Evolutionary conservation across 352 stramenopile species (phyloP).

Genomic region (Globisporangium takayamanum): DNA sequence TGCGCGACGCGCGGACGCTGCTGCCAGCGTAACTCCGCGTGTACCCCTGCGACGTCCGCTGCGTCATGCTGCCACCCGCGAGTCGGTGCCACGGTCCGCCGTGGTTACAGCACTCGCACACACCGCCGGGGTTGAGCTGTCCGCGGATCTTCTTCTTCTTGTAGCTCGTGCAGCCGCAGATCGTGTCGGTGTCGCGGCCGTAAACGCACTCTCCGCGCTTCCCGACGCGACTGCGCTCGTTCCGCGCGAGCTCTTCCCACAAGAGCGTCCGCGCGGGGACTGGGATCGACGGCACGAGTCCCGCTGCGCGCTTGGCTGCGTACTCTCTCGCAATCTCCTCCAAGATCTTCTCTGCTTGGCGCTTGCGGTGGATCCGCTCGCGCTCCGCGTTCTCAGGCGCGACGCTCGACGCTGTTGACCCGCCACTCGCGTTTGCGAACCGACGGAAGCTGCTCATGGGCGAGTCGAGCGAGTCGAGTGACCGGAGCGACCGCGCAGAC

Average conservation of each 20-base stretch:
- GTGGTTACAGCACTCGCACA: constrained; percentile 69
- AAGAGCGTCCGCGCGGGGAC: constrained; percentile 67
- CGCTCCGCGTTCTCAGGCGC: not conserved
- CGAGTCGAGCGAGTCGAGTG: constrained; percentile 9
- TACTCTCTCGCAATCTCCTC: constrained; percentile 77
- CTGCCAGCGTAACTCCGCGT: constrained; percentile 9
- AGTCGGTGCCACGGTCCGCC: constrained; percentile 67
- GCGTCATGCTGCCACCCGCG: constrained; percentile 35
- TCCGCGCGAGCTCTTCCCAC: constrained; percentile 71
- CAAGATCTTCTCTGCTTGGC: constrained; percentile 61
- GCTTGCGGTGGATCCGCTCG: constrained; percentile 27
- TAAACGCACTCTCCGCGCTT: constrained; percentile 61
- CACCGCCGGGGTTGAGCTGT: constrained; percentile 39
- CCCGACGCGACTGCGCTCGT: constrained; percentile 33
- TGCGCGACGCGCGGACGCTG: constrained; percentile 18
- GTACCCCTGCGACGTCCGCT: constrained; percentile 5
- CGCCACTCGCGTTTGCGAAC: not conserved
- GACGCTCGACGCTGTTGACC: not conserved
- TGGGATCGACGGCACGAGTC: constrained; percentile 61
- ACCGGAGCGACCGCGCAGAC: constrained; percentile 10
- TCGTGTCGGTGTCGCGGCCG: constrained; percentile 38
- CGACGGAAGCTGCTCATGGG: constrained; percentile 2
- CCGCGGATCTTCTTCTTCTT: constrained; percentile 39
- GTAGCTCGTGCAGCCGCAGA: constrained; percentile 59
- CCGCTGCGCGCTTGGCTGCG: constrained; percentile 64